These are phyloP conservation scores for Lycium ferocissimum DNA, from an alignment of 257 asterid species.

Conservation along the genomic window DNA sequence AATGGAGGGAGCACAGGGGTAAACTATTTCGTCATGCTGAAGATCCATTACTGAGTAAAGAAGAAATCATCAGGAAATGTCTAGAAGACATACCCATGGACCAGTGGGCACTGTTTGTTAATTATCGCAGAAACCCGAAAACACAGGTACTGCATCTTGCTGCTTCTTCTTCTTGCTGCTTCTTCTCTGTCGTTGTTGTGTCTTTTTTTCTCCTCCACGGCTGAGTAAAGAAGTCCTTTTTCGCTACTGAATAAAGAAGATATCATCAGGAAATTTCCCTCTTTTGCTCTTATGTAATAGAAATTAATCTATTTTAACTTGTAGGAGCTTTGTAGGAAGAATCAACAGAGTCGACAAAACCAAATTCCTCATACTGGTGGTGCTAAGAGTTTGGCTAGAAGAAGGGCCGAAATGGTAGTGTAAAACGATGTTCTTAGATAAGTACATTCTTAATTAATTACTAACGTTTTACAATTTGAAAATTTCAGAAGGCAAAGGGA, in stretches of 20 bases:
- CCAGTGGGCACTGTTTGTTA: background rate
- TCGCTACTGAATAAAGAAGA: too few relatives aligned
- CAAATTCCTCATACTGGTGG: background rate
- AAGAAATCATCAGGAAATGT: background rate
- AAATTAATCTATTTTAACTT: background rate
- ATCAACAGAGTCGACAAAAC: background rate
- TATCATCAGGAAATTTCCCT: background rate
- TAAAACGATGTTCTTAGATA: background rate
- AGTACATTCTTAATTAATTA: background rate
- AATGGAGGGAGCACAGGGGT: too few relatives aligned
- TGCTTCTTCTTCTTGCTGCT: background rate
- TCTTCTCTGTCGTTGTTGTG: background rate
- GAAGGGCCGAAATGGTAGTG: background rate
- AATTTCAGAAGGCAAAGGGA: background rate
- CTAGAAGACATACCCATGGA: background rate
- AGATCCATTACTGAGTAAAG: background rate
- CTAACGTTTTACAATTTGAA: background rate
- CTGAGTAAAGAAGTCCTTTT: too few relatives aligned
- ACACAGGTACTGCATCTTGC: background rate
- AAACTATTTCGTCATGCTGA: background rate
- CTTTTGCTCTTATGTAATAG: background rate
- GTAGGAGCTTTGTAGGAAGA: background rate
- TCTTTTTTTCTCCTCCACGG: too few relatives aligned
- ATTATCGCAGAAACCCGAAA: background rate
- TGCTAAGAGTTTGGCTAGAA: background rate